Percentiles rank a stretch among this genome's conserved stretches.
Conservation (phyloP, 2,329 filamentous ascomycete genomes). For the Hypoxylon sp. region DNA sequence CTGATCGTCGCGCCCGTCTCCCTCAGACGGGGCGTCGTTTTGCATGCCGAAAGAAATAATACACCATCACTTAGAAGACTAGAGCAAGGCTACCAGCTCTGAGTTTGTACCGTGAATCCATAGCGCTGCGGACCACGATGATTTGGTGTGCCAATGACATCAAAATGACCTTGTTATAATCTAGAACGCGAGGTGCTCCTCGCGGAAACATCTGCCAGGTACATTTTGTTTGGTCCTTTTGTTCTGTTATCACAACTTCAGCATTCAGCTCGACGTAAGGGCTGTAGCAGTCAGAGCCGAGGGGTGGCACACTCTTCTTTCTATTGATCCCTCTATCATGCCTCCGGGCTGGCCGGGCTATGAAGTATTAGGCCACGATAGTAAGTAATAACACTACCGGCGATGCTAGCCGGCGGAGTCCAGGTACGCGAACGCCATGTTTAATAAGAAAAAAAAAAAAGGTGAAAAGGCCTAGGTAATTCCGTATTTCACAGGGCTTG, state of each 20-base stretch:
- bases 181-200: constrained; percentile 1
- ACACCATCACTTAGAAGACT: constrained; percentile 10
- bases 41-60: constrained; percentile 2
- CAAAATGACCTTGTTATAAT: constrained; percentile 28
- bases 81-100: constrained; percentile 23
- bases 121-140: constrained; percentile 29
- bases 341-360: constrained; percentile 31
- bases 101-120: constrained; percentile 22
- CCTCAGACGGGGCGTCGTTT: neutral
- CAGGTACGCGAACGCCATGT: constrained; percentile 33
- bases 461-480: neutral
- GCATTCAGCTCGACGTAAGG: constrained; percentile 24
- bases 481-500: constrained; percentile 1
- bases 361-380: constrained; percentile 16
- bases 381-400: constrained; percentile 27
- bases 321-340: constrained; percentile 10
- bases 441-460: constrained; percentile 24
- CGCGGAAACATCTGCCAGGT: constrained; percentile 11
- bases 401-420: constrained; percentile 12
- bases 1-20: neutral
- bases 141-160: constrained; percentile 37
- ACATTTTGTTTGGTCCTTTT: constrained; percentile 18
- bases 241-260: constrained; percentile 17
- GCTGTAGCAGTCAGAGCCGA: constrained; percentile 20
- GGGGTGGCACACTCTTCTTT: constrained; percentile 21